Conservation (phyloP, 169 alveolate genomes). For the Plasmodium coatneyi region DNA sequence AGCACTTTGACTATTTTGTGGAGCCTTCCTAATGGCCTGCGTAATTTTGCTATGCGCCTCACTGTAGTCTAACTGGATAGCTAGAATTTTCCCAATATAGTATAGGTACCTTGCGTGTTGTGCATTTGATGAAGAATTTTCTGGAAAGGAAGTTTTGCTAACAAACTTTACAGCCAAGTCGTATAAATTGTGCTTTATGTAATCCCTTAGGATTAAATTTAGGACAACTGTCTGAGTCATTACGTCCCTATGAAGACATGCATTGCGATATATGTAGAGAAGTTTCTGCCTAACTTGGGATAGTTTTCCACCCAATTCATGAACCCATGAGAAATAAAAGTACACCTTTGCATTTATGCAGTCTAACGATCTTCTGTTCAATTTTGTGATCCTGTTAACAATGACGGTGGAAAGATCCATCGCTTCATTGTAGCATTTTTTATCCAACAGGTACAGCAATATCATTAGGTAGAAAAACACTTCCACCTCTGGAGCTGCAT, state of each 20-base stretch:
- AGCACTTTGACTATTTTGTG: slow-evolving; percentile 91
- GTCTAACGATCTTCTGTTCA: slow-evolving; percentile 86
- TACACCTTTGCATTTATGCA: slow-evolving; percentile 85
- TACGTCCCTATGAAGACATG: slow-evolving; percentile 90
- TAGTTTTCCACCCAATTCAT: slow-evolving; percentile 88
- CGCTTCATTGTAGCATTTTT: slow-evolving; percentile 71
- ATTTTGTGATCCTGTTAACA: slow-evolving; percentile 76
- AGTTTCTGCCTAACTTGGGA: slow-evolving; percentile 82
- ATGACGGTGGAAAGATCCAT: slow-evolving; percentile 78
- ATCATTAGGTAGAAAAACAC: slow-evolving; percentile 41
- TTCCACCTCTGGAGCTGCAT: slow-evolving; percentile 45
- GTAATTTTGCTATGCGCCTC: slow-evolving; percentile 92
- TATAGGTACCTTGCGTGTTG: slow-evolving; percentile 95
- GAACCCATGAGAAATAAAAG: slow-evolving; percentile 89
- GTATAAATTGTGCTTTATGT: slow-evolving; percentile 86
- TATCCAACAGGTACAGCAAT: slow-evolving; percentile 23
- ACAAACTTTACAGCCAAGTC: slow-evolving; percentile 81
- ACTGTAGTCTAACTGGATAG: slow-evolving; percentile 95
- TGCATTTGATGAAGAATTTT: slow-evolving; percentile 91
- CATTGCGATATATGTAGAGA: slow-evolving; percentile 86
- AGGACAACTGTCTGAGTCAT: slow-evolving; percentile 92
- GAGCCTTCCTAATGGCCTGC: slow-evolving; percentile 94
- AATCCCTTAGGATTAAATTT: slow-evolving; percentile 92
- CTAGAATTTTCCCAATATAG: slow-evolving; percentile 93
- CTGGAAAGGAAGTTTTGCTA: slow-evolving; percentile 89